Evolutionary conservation across 2,329 filamentous ascomycete genomes (phyloP), one percentile per base, ranked within the genome.

Genomic region (Pyrenochaeta sp.): DNA sequence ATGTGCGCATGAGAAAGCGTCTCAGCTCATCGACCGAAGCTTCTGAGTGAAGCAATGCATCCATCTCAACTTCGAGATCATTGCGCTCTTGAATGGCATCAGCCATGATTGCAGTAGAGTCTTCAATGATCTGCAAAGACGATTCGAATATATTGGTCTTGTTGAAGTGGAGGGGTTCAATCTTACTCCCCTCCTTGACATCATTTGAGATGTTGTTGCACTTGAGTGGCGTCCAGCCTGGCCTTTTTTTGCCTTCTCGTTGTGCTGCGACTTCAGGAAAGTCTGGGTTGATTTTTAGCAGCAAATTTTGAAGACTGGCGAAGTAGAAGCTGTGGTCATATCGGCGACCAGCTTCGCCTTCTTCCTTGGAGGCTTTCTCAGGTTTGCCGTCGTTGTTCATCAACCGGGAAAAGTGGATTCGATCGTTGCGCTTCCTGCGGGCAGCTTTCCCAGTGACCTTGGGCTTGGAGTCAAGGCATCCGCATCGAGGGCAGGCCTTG

Each of bases 151-250:
- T 53, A 2, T 59, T 58, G 3, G 47, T 52, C 34, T 68, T 68
- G 56, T 68, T 68, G 46, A 43, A 58, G 5, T 46, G 30, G 5
- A 65, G 56, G 2, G 63, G 63, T 8, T 58, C 45, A 24, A 61
- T 50, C 5, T 53, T 43, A 40, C 54, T 54, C 13, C 58, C 51
- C n/a, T 57, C 54, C 1, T 50, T 37, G 28, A 71, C 53, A 45
- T 67, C 61, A 22, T 52, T 39, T 22, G 58, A 59, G 43, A 66
- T 58, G 48, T 71, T 71, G 58, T 71, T 69, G 27, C 44, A 44
- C 32, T 69, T 69, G 19, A 71, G 59, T 3, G 47, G 42, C 2
- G 46, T 57, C 63, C 67, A 69, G 13, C 62, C 61, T n/a, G 34
- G 52, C 28, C 50, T 47, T 12, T 30, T 53, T 10, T 54, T 39